Evolutionary conservation across 2,329 filamentous ascomycete species (phyloP).

Genomic region (Drechslerella dactyloides): DNA sequence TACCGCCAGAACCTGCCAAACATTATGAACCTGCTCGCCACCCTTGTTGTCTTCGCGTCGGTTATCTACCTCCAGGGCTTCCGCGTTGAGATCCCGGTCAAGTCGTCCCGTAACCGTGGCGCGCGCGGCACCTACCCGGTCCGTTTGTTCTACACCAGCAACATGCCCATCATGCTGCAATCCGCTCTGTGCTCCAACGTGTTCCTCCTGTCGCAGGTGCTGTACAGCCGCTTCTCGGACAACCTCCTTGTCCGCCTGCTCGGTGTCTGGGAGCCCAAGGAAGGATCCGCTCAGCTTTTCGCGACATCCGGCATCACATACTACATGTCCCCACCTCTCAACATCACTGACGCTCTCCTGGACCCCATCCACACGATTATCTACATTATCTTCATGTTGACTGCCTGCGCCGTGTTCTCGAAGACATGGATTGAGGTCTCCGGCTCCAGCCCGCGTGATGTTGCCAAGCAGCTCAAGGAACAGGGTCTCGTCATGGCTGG

Average conservation of each 20-base stretch:
- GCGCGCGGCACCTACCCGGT: conserved; percentile 92
- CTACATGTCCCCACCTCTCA: conserved; percentile 98
- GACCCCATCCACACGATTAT: conserved; percentile 96
- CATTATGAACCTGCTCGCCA: conserved; percentile 97
- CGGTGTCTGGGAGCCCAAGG: conserved; percentile 97
- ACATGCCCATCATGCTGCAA: conserved; percentile 99
- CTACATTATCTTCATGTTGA: conserved; percentile 97
- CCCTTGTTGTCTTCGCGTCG: conserved; percentile 88
- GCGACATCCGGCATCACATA: conserved; percentile 93
- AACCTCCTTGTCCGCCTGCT: conserved; percentile 97
- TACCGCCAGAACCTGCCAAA: conserved; percentile 99
- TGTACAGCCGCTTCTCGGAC: conserved; percentile 98
- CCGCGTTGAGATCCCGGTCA: conserved; percentile 99
- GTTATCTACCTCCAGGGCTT: conserved; percentile 99
- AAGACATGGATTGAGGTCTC: conserved; percentile 99
- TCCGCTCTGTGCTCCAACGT: conserved; percentile 98
- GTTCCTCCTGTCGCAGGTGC: conserved; percentile 99
- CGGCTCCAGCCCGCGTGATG: conserved; percentile 93
- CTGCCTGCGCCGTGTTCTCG: conserved; percentile 96
- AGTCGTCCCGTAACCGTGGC: conserved; percentile 98
- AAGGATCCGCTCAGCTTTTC: conserved; percentile 93
- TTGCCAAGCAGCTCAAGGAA: conserved; percentile 99
- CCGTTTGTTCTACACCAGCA: conserved; percentile 99
- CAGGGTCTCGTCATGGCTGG: conserved; percentile 99
- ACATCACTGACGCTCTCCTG: conserved; percentile 94